phyloP scores from a whole-genome alignment of 352 stramenopile species.

The Lagenidium giganteum region DNA sequence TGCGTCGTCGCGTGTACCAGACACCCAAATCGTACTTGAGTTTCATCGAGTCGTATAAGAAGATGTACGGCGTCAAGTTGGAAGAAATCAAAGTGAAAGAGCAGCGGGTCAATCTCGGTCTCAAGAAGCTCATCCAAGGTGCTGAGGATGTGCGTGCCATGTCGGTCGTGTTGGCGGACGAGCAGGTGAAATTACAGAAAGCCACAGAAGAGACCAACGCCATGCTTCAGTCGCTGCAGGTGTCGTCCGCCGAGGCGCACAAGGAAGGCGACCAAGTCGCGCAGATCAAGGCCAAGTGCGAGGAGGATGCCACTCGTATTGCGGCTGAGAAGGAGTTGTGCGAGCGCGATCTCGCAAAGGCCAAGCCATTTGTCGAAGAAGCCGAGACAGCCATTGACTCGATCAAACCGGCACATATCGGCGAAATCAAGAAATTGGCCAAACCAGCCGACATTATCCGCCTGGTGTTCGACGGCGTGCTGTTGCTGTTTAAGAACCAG shows the following conservation, averaged over 20 bases:
- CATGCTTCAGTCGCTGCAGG: conserved; percentile 95
- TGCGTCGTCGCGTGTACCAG: conserved; percentile 96
- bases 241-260: conserved; percentile 95
- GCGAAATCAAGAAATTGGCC: conserved; percentile 97
- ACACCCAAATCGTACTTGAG: conserved; percentile 98
- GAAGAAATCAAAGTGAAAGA: conserved; percentile 97
- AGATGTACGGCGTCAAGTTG: conserved; percentile 94
- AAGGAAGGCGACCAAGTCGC: conserved; percentile 96
- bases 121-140: conserved; percentile 98
- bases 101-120: conserved; percentile 93
- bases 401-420: conserved; percentile 97
- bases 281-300: conserved; percentile 96
- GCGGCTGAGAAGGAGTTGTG: conserved; percentile 94
- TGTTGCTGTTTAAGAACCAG: conserved; percentile 96
- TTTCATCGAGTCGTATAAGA: conserved; percentile 98
- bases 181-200: conserved; percentile 96
- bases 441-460: conserved; percentile 99
- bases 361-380: conserved; percentile 97
- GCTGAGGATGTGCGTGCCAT: conserved; percentile 96
- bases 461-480: conserved; percentile 96
- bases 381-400: conserved; percentile 97
- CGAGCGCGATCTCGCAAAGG: conserved; percentile 95
- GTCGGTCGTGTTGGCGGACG: conserved; percentile 95
- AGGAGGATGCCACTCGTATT: conserved; percentile 94
- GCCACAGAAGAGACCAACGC: conserved; percentile 96